Evolutionary conservation across 2,329 filamentous ascomycete species (phyloP).

Genomic region (Xylariaceae sp.): DNA sequence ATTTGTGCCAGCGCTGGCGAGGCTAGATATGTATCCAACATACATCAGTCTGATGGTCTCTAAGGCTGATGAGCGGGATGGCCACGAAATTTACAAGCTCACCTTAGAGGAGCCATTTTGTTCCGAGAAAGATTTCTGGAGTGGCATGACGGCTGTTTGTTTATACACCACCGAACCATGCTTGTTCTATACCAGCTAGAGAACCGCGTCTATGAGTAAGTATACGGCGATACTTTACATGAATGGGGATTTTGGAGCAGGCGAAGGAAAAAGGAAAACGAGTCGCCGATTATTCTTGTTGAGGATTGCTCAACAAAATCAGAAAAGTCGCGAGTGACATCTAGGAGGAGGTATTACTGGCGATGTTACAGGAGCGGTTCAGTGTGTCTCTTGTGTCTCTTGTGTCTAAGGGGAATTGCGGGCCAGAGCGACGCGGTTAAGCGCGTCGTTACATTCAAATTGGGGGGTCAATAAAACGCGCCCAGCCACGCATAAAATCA

Average conservation of each 20-base stretch:
- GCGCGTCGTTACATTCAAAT: constrained; percentile 5
- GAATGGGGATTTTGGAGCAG: not conserved
- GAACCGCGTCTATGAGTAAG: not conserved
- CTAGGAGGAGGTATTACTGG: not conserved
- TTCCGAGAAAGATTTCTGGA: constrained; percentile 39
- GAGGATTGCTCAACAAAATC: not conserved
- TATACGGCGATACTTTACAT: not conserved
- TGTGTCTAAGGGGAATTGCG: not conserved
- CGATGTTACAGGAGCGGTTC: not conserved
- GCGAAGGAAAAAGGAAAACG: not conserved
- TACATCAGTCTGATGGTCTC: not conserved
- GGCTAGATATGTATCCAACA: constrained; percentile 12
- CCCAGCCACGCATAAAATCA: constrained; percentile 14
- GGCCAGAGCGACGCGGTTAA: constrained; percentile 9
- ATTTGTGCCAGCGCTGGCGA: constrained; percentile 46
- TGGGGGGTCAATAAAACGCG: constrained; percentile 22
- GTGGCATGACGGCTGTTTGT: constrained; percentile 32
- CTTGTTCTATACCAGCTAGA: constrained; percentile 10
- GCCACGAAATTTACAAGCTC: constrained; percentile 12
- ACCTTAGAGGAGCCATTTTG: constrained; percentile 32
- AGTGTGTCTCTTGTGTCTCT: not conserved
- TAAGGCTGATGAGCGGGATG: not conserved
- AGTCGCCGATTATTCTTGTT: not conserved
- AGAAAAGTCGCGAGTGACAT: not conserved
- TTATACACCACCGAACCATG: constrained; percentile 19